Base-by-base conservation (phyloP, 345 rosid species). In the Aquilaria yunnanensis region DNA sequence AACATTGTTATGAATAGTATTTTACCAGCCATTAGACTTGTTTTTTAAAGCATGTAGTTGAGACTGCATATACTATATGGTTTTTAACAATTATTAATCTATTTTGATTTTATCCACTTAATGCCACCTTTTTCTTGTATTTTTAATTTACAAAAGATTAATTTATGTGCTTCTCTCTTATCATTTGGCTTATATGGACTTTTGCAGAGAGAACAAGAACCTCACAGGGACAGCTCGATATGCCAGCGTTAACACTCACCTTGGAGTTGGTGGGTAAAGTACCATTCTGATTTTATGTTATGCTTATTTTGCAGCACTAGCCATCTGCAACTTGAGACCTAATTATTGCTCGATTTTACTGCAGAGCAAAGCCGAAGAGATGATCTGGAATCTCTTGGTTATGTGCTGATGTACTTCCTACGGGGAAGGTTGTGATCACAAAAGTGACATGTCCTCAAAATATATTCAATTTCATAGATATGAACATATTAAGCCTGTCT, bases 161-260 rank as follows among this genome's bases (percentile, higher is more conserved):
- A 5, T 37, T 5, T 37, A 37, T 4, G 43, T 37, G 43, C 8
- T 37, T 37, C 8, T 37, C 8, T 37, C 43, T 37, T 5, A 5
- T 37, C 43, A 37, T 37, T 37, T 37, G 43, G 43, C 43, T 37
- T 9, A 5, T 37, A 37, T 9, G 43, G 43, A 37, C 43, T 37
- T 53, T 72, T 47, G 54, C 78, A 83, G 89, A 61, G 89, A 84
- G 59, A 84, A 81, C 61, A 84, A 84, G 76, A 84, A 84, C 54
- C 78, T 81, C 32, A 81, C 86, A 2, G 89, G 89, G 66, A 84
- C 85, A n/a, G 89, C 89, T 34, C 76, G 84, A 33, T 84, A 84
- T 79, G 85, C 89, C 61, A 81, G 85, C 54, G 75, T 78, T 54
- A 83, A 83, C 66, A 83, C 88, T 67, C 88, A 83, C 68, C 76